Percentiles rank a stretch among this genome's conserved stretches.
These are phyloP conservation scores for rapeseed (Brassica napus) DNA, from an alignment of 345 rosid genomes.

Conservation along the genomic window Da-Ae NC_063442.1:3421001-3421500, in stretches of 20 bases:
- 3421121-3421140: slow-evolving; percentile 28
- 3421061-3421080: slow-evolving; percentile 5
- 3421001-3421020: background rate
- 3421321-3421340: slow-evolving; percentile 18
- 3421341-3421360: background rate
- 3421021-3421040: background rate
- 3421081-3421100: background rate
- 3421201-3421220: slow-evolving; percentile 19
- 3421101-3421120: slow-evolving; percentile 1
- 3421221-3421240: background rate
- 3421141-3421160: slow-evolving; percentile 7
- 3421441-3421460: slow-evolving; percentile 37
- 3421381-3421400: slow-evolving; percentile 37
- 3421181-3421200: slow-evolving; percentile 15
- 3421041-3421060: background rate
- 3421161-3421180: slow-evolving; percentile 12
- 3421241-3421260: slow-evolving; percentile 17
- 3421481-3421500: background rate
- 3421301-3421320: slow-evolving; percentile 18
- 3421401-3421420: slow-evolving; percentile 43
- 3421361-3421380: slow-evolving; percentile 27
- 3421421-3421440: slow-evolving; percentile 36
- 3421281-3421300: background rate
- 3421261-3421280: slow-evolving; percentile 21
- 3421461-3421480: slow-evolving; percentile 24